These are phyloP conservation scores for Canavalia gladiata DNA, from an alignment of 306 rosid genomes.

Conservation along the genomic window DNA sequence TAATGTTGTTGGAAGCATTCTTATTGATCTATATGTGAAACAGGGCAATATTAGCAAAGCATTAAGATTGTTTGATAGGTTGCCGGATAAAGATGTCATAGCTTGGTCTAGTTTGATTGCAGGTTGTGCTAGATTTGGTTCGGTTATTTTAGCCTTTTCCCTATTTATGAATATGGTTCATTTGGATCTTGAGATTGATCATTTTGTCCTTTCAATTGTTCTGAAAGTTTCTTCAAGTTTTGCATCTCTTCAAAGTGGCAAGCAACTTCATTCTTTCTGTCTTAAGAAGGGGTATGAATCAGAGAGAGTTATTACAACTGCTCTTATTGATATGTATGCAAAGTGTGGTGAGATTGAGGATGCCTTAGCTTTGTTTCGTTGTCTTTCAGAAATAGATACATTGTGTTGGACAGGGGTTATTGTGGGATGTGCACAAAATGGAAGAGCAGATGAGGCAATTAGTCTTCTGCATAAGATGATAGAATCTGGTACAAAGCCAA, in stretches of 20 bases:
- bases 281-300: slow-evolving; percentile 75
- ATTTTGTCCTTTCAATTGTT: slow-evolving; percentile 72
- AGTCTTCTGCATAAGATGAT: slow-evolving; percentile 68
- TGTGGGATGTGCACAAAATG: slow-evolving; percentile 93
- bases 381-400: slow-evolving; percentile 62
- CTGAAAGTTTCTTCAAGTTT: slow-evolving; percentile 74
- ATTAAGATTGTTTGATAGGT: slow-evolving; percentile 67
- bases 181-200: slow-evolving; percentile 68
- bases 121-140: slow-evolving; percentile 77
- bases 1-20: slow-evolving; percentile 80
- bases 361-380: slow-evolving; percentile 69
- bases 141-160: slow-evolving; percentile 61
- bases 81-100: slow-evolving; percentile 69
- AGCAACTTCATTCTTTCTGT: slow-evolving; percentile 78
- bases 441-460: slow-evolving; percentile 76
- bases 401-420: slow-evolving; percentile 92
- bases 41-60: slow-evolving; percentile 65
- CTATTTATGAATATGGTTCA: slow-evolving; percentile 69
- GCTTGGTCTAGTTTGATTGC: slow-evolving; percentile 91
- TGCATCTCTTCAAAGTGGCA: slow-evolving; percentile 78
- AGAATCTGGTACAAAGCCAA: slow-evolving; percentile 70
- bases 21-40: slow-evolving; percentile 67
- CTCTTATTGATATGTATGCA: slow-evolving; percentile 81
- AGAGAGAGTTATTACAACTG: slow-evolving; percentile 73
- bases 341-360: slow-evolving; percentile 88